phyloP scores from a whole-genome alignment of 2,329 filamentous ascomycete species.

The Alternaria postmessia region DNA sequence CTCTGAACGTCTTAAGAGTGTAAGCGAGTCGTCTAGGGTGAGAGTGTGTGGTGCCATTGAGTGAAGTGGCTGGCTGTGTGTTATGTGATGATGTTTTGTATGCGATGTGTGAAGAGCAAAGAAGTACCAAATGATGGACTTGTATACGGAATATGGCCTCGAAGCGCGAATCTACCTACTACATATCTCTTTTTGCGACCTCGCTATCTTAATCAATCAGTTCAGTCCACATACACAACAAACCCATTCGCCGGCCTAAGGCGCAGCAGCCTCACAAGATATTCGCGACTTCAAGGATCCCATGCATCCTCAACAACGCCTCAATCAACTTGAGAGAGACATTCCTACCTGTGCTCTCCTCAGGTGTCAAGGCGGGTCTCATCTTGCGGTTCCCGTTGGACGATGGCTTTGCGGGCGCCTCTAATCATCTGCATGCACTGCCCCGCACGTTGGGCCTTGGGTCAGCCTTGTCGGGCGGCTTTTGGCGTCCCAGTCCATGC shows the following conservation, averaged over 20 bases:
- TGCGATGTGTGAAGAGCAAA: not conserved
- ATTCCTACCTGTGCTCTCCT: not conserved
- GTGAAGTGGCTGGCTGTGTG: not conserved
- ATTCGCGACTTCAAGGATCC: not conserved
- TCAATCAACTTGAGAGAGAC: conserved; percentile 6
- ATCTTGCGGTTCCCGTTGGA: not conserved
- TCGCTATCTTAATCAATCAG: not conserved
- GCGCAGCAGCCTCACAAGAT: conserved; percentile 13
- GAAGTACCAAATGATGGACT: not conserved
- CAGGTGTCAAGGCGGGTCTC: conserved; percentile 1
- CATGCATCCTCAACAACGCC: conserved; percentile 9
- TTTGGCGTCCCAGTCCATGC: not conserved
- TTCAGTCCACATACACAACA: not conserved
- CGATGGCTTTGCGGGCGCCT: not conserved
- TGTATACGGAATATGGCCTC: not conserved
- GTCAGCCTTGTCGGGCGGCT: conserved; percentile 5
- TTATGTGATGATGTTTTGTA: not conserved
- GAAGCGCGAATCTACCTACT: conserved; percentile 1
- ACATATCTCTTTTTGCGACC: conserved; percentile 8
- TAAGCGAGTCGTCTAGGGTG: not conserved
- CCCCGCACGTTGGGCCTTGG: conserved; percentile 13
- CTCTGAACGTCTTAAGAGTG: conserved; percentile 20
- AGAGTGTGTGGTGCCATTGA: conserved; percentile 18
- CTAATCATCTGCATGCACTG: conserved; percentile 12
- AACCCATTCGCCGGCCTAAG: not conserved